A percentile compares a stretch with the other conserved stretches of the same genome.
These are phyloP conservation scores for Vitis rotundifolia DNA, from an alignment of 164 flowering plant genomes.

Conservation along the genomic window DNA sequence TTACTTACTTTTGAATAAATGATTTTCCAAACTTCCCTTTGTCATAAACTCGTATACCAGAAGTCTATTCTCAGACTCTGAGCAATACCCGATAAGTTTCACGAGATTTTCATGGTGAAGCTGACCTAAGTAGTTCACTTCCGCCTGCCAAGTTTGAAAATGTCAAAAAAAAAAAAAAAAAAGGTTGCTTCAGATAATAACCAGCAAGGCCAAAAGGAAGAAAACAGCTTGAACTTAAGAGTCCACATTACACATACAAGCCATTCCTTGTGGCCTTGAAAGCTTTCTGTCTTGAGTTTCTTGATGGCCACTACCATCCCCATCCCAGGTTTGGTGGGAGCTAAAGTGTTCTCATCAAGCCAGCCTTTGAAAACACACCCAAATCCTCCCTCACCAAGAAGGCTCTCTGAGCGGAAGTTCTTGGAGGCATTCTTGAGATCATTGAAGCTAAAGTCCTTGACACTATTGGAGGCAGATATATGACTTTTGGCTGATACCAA, in stretches of 20 bases:
- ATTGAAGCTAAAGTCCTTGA: constrained; percentile 60
- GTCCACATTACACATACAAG: constrained; percentile 47
- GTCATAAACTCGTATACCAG: constrained; percentile 84
- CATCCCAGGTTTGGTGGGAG: constrained; percentile 62
- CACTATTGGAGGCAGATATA: constrained; percentile 23
- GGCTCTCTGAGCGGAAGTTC: constrained; percentile 65
- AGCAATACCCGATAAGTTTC: constrained; percentile 67
- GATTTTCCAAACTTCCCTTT: constrained; percentile 87
- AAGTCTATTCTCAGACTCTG: constrained; percentile 63
- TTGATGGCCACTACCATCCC: constrained; percentile 77
- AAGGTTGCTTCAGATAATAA: background rate
- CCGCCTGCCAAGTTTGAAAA: constrained; percentile 47
- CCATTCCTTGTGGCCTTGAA: constrained; percentile 94
- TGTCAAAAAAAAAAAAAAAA: background rate
- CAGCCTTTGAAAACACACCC: constrained; percentile 92
- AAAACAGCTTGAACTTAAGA: background rate
- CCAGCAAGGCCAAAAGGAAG: background rate
- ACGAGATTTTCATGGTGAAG: constrained; percentile 73
- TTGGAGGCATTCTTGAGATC: constrained; percentile 75
- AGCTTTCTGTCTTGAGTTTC: constrained; percentile 67
- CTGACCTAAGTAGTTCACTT: constrained; percentile 69
- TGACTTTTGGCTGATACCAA: constrained; percentile 23
- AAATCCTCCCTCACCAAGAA: constrained; percentile 92
- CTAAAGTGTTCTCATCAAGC: constrained; percentile 58
- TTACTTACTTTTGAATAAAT: constrained; percentile 77